Percentiles rank a stretch among this genome's conserved stretches.
phyloP scores from a whole-genome alignment of 2,329 filamentous ascomycete species.

The Lecanoromycetidae sp. region DNA sequence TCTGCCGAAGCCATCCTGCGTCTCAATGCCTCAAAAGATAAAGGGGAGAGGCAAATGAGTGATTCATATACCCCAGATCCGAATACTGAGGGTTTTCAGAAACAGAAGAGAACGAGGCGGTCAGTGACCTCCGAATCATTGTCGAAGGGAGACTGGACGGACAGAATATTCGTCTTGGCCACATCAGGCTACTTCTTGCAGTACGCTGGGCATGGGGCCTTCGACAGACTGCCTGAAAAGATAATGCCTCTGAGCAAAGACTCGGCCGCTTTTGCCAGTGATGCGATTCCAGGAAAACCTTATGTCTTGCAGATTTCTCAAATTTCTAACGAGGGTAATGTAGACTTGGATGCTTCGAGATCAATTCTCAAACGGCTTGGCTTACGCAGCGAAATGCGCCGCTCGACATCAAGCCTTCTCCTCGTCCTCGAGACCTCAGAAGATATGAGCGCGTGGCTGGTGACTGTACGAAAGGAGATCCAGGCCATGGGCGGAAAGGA shows the following conservation, averaged over 20 bases:
- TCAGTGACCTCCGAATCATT: slow-evolving; percentile 28
- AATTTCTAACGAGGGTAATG: slow-evolving; percentile 21
- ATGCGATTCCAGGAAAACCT: slow-evolving; percentile 37
- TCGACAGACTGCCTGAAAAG: slow-evolving; percentile 36
- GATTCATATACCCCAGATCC: neutral
- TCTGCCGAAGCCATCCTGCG: slow-evolving; percentile 59
- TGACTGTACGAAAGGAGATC: slow-evolving; percentile 34
- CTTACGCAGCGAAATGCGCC: slow-evolving; percentile 23
- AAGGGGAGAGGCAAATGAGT: neutral
- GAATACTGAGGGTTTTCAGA: slow-evolving; percentile 15
- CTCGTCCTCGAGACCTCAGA: slow-evolving; percentile 33
- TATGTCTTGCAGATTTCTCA: slow-evolving; percentile 38
- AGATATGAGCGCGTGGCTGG: slow-evolving; percentile 35
- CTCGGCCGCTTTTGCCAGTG: slow-evolving; percentile 38
- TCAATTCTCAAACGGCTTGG: slow-evolving; percentile 31
- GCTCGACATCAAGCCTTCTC: slow-evolving; percentile 30
- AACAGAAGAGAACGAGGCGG: slow-evolving; percentile 21
- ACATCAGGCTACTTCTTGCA: slow-evolving; percentile 36
- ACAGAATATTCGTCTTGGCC: slow-evolving; percentile 35
- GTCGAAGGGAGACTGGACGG: slow-evolving; percentile 28
- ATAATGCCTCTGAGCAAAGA: slow-evolving; percentile 34
- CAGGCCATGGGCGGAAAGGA: slow-evolving; percentile 35
- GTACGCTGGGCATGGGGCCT: slow-evolving; percentile 33
- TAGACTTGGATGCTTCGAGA: slow-evolving; percentile 24
- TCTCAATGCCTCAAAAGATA: slow-evolving; percentile 28